Evolutionary conservation across 805 yeast species (phyloP).

Genomic region (Allodekkera sacchari): DNA sequence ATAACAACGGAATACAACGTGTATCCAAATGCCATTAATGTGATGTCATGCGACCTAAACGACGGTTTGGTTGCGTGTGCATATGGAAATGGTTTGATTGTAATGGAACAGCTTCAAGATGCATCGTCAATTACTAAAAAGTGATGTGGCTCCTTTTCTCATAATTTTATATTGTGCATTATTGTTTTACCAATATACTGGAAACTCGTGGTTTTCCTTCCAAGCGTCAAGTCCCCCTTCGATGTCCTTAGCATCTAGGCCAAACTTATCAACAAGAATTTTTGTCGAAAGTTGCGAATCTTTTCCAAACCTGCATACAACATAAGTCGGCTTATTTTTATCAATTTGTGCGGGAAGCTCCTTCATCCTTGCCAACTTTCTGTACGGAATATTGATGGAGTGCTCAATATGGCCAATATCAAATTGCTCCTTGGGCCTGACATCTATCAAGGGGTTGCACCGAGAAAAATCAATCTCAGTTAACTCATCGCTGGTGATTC

Average conservation of each 20-base stretch:
- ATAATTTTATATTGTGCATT: slow-evolving; percentile 37
- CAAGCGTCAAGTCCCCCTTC: slow-evolving; percentile 56
- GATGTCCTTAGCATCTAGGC: slow-evolving; percentile 54
- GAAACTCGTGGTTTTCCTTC: slow-evolving; percentile 9
- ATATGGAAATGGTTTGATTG: slow-evolving; percentile 24
- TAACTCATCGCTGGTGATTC: slow-evolving; percentile 38
- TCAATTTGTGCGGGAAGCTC: slow-evolving; percentile 8
- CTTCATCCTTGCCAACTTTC: slow-evolving; percentile 31
- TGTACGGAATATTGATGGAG: slow-evolving; percentile 58
- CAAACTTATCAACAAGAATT: slow-evolving; percentile 41
- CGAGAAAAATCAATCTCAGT: slow-evolving; percentile 6
- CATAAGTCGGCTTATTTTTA: slow-evolving; percentile 29
- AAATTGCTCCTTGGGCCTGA: slow-evolving; percentile 73
- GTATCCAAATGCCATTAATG: slow-evolving; percentile 11
- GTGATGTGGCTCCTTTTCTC: neutral
- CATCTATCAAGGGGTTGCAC: slow-evolving; percentile 47
- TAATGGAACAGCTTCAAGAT: slow-evolving; percentile 17
- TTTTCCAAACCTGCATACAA: slow-evolving; percentile 82
- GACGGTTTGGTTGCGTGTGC: slow-evolving; percentile 14
- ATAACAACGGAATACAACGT: slow-evolving; percentile 8
- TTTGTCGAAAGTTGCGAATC: slow-evolving; percentile 78
- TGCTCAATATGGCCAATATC: slow-evolving; percentile 52
- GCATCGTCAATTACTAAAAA: neutral
- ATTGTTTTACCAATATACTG: slow-evolving; percentile 13
- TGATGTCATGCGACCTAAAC: slow-evolving; percentile 10